These are phyloP conservation scores for Ziziphus jujuba DNA, from an alignment of 306 rosid species.

Conservation along the genomic window DNA sequence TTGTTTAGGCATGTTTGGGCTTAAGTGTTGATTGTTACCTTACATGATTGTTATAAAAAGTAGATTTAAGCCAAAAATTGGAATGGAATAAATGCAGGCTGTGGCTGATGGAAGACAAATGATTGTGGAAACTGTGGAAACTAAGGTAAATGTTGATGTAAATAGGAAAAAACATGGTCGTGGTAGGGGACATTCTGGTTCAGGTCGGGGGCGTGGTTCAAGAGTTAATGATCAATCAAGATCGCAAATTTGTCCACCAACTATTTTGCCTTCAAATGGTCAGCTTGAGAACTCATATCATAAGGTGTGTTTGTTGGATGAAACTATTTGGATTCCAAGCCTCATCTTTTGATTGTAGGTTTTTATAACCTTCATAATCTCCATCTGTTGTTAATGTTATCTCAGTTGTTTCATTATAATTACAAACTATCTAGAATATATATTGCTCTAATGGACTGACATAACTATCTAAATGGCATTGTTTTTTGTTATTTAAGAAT, in stretches of 20 bases:
- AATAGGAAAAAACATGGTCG: constrained; percentile 81
- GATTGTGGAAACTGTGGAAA: constrained; percentile 53
- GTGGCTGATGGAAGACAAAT: constrained; percentile 60
- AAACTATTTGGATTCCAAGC: constrained; percentile 14
- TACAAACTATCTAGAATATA: not conserved
- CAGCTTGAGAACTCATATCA: constrained; percentile 56
- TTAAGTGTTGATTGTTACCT: not conserved
- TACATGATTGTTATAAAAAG: constrained; percentile 7
- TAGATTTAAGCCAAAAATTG: not conserved
- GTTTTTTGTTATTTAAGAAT: too few species aligned
- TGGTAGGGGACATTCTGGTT: constrained; percentile 77
- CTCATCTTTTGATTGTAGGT: constrained; percentile 11
- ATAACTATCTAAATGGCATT: not conserved
- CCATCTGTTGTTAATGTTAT: not conserved
- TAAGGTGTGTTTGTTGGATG: constrained; percentile 43
- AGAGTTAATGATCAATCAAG: constrained; percentile 66
- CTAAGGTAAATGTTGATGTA: constrained; percentile 52
- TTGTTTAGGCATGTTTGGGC: not conserved
- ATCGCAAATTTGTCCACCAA: constrained; percentile 47
- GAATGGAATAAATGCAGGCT: constrained; percentile 44
- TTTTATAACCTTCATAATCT: constrained; percentile 8
- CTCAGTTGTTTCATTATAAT: constrained; percentile 3
- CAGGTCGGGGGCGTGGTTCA: constrained; percentile 85
- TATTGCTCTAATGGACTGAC: constrained; percentile 3
- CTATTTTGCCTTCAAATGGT: constrained; percentile 66